Evolutionary conservation across 148 eudicot species (phyloP), one percentile per base, ranked within the genome.

Genomic region (Bassia scoparia): DNA sequence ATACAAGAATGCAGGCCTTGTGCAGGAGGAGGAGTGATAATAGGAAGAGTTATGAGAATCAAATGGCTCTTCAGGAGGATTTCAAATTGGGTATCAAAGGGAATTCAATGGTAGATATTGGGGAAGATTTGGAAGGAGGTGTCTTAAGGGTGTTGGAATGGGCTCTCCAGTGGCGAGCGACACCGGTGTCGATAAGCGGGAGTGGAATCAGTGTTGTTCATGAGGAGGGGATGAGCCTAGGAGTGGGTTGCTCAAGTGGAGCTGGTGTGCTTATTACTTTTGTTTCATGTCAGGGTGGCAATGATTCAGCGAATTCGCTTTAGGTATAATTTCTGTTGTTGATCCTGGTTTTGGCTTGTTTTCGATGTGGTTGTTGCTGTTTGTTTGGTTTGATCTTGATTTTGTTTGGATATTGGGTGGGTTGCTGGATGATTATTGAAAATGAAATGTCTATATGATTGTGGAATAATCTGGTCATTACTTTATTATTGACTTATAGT

Each of bases 191-290:
- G 0, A 81, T 88, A 38, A 95, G 98, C 48, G 90, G 97, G 24
- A 84, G 99, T 86, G 0, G 97, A 89, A 61, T 87, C 93, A 0
- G 83, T 84, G 7, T 86, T 85, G 86, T 88, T 91, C 53, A 70
- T 86, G 81, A n/a, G n/a, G 96, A 86, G 81, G 99, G 61, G 97
- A 91, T 76, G 92, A 88, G 84, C 84, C 90, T 18, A 89, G 77
- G 99, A 95, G 75, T 95, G 99, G 99, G 92, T 92, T 64, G 99
- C 99, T 37, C 99, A 91, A 73, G 96, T 95, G 61, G 99, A 95
- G 86, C 99, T 23, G 97, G 99, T 66, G 97, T 95, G 37, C 82
- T 95, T 3, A 95, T 95, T 62, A 95, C 96, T n/a, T 95, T 95
- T 61, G 87, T 89, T 76, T 87, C 3, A 76, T 95, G 84, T 43